Conservation (phyloP, 139 green algal genomes). For the Pseudopediastrum boryanum region DNA sequence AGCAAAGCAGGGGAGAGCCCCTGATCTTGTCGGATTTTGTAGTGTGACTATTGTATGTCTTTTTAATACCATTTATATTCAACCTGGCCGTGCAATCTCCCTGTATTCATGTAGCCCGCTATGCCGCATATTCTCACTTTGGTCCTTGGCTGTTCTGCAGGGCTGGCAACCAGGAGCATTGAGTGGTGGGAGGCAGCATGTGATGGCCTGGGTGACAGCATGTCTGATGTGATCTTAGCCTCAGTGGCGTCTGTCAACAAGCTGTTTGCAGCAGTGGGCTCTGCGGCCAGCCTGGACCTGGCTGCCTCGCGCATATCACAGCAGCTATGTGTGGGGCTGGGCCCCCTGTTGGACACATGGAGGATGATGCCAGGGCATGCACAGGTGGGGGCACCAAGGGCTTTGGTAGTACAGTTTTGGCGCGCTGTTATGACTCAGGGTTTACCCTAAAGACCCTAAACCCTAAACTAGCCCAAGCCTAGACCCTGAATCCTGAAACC, state of each 20-base stretch:
- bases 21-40: no score
- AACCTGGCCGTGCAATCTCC: no score
- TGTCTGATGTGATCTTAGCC: conserved; percentile 26
- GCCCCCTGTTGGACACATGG: conserved; percentile 36
- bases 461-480: no score
- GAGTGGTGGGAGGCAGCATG: conserved; percentile 37
- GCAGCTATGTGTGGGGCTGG: conserved; percentile 4
- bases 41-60: no score
- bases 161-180: not conserved
- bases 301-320: conserved; percentile 18
- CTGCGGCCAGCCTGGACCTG: not conserved
- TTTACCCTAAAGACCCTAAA: no score
- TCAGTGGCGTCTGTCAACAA: conserved; percentile 18
- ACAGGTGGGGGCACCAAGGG: not conserved
- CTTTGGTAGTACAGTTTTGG: not conserved
- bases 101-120: no score
- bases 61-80: no score
- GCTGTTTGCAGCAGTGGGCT: conserved; percentile 26
- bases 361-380: conserved; percentile 30
- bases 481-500: no score
- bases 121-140: not conserved
- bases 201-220: conserved; percentile 31
- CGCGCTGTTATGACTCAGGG: no score
- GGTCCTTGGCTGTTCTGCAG: conserved; percentile 7
- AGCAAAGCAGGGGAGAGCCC: no score